Evolutionary conservation across 495 filamentous ascomycete genomes (phyloP), one percentile per base, ranked within the genome.

Genomic region (Hypoxylon cercidicola): DNA sequence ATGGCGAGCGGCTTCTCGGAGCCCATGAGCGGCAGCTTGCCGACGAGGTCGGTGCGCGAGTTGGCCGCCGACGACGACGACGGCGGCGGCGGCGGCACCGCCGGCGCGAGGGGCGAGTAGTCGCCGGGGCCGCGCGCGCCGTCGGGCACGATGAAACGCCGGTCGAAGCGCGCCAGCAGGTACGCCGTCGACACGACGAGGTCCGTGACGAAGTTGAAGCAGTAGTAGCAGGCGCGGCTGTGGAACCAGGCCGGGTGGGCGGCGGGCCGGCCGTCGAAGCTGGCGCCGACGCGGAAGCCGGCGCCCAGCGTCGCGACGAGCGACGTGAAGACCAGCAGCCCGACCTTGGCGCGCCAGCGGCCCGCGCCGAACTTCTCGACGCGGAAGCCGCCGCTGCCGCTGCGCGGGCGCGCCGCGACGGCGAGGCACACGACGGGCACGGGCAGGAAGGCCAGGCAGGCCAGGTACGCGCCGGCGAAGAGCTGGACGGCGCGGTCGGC

Each of bases 201-300:
- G 75, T 97, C 93, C 11, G 92, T 78, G 0, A 74, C 77, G 63
- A 93, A 93, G 71, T 89, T 86, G 79, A 96, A 93, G 65, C 87
- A 70, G 75, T 93, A 97, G 76, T 95, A 97, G 67, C 84, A 85
- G 2, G 86, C 83, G 66, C 89, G 89, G 60, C 72, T 77, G 62
- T 89, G 82, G 61, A 89, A 95, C 82, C 86, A 89, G 2, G 86
- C 82, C 10, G 90, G 89, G 32, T 89, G 35, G 5, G 50, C 72
- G 9, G 66, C 44, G 0, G 87, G 89, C 5, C 85, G 79, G 0
- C 82, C 72, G 45, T 81, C 77, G 76, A 84, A 92, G 30, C 66
- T 77, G 0, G 80, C 84, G 1, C 80, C 90, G 32, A 83, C 80
- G 13, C 92, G 83, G 75, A 91, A 93, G 0, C 78, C 77, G 0